Evolutionary conservation across 495 filamentous ascomycete species (phyloP).

Genomic region (Trichocladium uniseriatum): DNA sequence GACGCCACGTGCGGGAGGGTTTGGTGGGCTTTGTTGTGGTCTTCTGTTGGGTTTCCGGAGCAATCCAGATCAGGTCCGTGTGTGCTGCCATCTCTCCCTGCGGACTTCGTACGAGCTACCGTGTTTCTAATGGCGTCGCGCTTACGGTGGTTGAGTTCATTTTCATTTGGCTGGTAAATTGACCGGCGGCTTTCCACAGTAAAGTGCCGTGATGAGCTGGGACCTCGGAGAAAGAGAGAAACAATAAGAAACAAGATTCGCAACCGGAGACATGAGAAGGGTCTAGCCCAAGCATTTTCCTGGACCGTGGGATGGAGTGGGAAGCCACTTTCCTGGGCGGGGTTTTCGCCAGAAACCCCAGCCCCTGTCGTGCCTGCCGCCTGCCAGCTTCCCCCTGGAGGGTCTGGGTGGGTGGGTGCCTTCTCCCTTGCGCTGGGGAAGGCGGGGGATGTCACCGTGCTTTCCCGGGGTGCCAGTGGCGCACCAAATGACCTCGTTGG

Average conservation of each 20-base stretch:
- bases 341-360: constrained; percentile 8
- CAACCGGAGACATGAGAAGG: neutral
- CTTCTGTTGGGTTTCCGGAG: neutral
- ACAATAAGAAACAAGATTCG: neutral
- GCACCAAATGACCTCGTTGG: too few relatives aligned
- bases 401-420: too few relatives aligned
- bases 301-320: neutral
- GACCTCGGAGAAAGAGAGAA: constrained; percentile 3
- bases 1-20: constrained; percentile 4
- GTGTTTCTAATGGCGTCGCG: neutral
- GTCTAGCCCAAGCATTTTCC: neutral
- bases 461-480: neutral
- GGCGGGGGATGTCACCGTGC: neutral
- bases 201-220: constrained; percentile 7
- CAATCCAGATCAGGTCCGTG: neutral
- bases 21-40: neutral
- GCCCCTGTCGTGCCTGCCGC: constrained; percentile 1
- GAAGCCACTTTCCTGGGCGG: neutral
- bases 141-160: constrained; percentile 1
- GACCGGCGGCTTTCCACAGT: constrained; percentile 3
- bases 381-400: neutral
- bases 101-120: neutral
- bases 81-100: neutral
- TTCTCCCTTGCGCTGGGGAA: constrained; percentile 10
- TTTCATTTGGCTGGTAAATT: constrained; percentile 9